phyloP scores from a whole-genome alignment of 2,329 filamentous ascomycete species.

The Meredithiella fracta region DNA sequence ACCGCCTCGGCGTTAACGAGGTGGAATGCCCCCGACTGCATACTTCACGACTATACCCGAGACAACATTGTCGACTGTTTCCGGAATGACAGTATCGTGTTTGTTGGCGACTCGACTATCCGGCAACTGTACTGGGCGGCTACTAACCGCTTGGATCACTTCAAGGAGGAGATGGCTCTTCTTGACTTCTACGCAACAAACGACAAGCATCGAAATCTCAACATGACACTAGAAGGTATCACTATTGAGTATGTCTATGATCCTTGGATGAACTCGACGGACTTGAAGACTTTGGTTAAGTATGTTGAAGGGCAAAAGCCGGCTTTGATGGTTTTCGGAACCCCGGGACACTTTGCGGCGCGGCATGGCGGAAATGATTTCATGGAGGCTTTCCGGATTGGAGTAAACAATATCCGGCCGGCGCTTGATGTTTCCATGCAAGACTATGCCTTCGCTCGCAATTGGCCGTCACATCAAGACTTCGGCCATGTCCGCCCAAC shows the following conservation, averaged over 20 bases:
- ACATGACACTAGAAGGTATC: constrained; percentile 26
- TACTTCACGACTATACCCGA: constrained; percentile 36
- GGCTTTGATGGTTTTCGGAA: constrained; percentile 34
- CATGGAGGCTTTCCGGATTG: constrained; percentile 28
- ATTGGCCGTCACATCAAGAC: constrained; percentile 5
- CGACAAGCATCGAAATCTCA: constrained; percentile 27
- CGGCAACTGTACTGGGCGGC: constrained; percentile 44
- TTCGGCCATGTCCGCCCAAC: constrained; percentile 15
- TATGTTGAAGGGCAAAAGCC: constrained; percentile 19
- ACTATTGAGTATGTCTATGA: constrained; percentile 44
- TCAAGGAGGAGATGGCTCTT: constrained; percentile 23
- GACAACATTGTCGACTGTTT: constrained; percentile 39
- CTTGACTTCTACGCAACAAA: constrained; percentile 21
- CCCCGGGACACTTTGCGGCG: constrained; percentile 38
- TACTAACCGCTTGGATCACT: constrained; percentile 30
- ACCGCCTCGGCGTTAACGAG: constrained; percentile 24
- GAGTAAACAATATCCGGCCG: constrained; percentile 29
- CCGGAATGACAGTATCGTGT: constrained; percentile 31
- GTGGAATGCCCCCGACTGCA: constrained; percentile 46
- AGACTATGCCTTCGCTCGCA: constrained; percentile 1
- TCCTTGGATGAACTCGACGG: constrained; percentile 37
- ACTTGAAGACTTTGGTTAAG: constrained; percentile 20
- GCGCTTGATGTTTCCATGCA: constrained; percentile 19
- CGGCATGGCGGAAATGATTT: constrained; percentile 31
- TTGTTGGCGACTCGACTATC: constrained; percentile 43